Evolutionary conservation across 2,329 filamentous ascomycete species (phyloP).

Genomic region (Pyrenochaeta sp.): DNA sequence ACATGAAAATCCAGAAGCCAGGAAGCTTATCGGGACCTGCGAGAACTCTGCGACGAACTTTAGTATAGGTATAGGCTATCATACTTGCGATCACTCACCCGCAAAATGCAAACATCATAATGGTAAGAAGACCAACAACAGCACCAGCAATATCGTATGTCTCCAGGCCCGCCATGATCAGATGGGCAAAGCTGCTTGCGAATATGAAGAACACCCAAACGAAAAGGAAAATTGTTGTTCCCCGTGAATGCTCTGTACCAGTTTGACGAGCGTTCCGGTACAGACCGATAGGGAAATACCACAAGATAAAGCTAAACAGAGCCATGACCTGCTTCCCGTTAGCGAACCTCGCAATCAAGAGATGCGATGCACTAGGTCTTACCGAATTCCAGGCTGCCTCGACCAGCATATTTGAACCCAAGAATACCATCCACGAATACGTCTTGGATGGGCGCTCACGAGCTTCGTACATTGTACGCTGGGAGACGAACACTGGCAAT

Average conservation of each 20-base stretch:
- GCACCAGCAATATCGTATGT: conserved; percentile 78
- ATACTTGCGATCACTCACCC: too few species aligned
- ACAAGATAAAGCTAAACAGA: conserved; percentile 78
- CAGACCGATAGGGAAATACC: conserved; percentile 87
- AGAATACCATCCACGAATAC: conserved; percentile 85
- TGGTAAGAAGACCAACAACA: too few species aligned
- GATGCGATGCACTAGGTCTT: too few species aligned
- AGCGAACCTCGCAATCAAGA: too few species aligned
- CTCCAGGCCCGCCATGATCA: conserved; percentile 78
- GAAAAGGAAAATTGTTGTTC: conserved; percentile 80
- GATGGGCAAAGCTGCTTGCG: conserved; percentile 79
- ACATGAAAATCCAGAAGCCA: conserved; percentile 85
- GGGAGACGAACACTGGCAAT: conserved; percentile 86
- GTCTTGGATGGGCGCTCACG: conserved; percentile 84
- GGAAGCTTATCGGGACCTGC: conserved; percentile 69
- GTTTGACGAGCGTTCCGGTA: conserved; percentile 72
- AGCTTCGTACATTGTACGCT: conserved; percentile 82
- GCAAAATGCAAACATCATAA: conserved; percentile 74
- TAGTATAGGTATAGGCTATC: too few species aligned
- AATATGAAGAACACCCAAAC: conserved; percentile 79
- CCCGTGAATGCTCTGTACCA: conserved; percentile 70
- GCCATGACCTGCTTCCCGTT: too few species aligned
- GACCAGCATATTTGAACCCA: conserved; percentile 81
- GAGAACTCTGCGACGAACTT: conserved; percentile 80
- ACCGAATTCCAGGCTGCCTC: conserved; percentile 86